Base-by-base conservation (phyloP, 1,284 basidiomycete genomes). In the Pterulicium gracile region DNA sequence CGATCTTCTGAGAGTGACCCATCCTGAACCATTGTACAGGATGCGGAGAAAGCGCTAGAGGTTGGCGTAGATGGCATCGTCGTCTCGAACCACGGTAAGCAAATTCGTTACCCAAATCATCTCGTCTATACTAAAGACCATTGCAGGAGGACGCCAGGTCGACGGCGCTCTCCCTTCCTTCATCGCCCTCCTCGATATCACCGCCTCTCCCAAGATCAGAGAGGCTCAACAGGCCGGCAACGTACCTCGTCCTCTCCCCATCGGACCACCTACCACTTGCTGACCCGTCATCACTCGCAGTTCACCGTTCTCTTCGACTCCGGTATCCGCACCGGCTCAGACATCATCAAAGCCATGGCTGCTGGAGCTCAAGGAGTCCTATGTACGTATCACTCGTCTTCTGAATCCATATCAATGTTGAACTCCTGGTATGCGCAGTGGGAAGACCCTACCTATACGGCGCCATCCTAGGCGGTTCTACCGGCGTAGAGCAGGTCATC, bases 231-330 rank as follows among this genome's bases (percentile, higher is more conserved):
- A 65, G 23, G 60, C 68, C 1, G 76, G 77, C 1, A 32, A 7
- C 27, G 27, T 32, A 32, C n/a, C 10, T 10, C 7, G 27, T 32
- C 27, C 27, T n/a, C 27, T n/a, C 7, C n/a, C n/a, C n/a, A n/a
- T n/a, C n/a, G n/a, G n/a, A n/a, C n/a, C n/a, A n/a, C n/a, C n/a
- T n/a, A n/a, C n/a, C 27, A 32, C n/a, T n/a, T 32, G 27, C 27
- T 32, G n/a, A n/a, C n/a, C n/a, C n/a, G n/a, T n/a, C n/a, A n/a
- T n/a, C n/a, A n/a, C 27, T 32, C 27, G 7, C 27, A 32, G 27
- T 64, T 90, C 42, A 79, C 80, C 0, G 66, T 91, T 22, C 63
- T 91, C 3, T 89, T 89, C 56, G 86, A 90, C 56, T 88, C 83
- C 2, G 86, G 86, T 2, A 77, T 89, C 49, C 75, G 87, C 24